Evolutionary conservation across 441 rosid species (phyloP).

Genomic region (Adansonia grandidieri): DNA sequence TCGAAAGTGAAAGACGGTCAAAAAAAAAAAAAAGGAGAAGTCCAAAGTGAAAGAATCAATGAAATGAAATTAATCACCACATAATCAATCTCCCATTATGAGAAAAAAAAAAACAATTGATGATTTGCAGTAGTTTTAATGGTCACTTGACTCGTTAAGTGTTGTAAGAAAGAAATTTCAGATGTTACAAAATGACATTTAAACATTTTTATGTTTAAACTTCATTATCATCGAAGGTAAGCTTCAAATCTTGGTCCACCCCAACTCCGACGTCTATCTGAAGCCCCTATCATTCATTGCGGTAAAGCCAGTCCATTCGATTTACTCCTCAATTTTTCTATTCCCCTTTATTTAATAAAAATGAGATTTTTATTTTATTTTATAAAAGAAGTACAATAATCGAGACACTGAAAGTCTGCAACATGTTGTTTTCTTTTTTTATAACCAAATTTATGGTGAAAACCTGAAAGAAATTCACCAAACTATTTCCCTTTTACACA

Average conservation of each 20-base stretch:
- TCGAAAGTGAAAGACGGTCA: neutral
- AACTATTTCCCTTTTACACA: constrained; percentile 19
- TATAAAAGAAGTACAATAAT: constrained; percentile 20
- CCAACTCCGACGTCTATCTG: neutral
- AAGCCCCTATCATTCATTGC: constrained; percentile 3
- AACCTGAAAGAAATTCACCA: constrained; percentile 36
- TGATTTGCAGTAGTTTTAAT: neutral
- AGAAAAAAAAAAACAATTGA: neutral
- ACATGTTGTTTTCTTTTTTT: neutral
- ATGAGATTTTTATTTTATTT: too few relatives aligned
- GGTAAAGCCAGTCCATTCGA: constrained; percentile 10
- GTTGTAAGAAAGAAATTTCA: neutral
- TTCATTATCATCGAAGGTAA: constrained; percentile 12
- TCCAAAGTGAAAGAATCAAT: too few relatives aligned
- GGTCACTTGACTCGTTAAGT: neutral
- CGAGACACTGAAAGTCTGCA: constrained; percentile 30
- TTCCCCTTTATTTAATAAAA: neutral
- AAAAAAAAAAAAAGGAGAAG: neutral
- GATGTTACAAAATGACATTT: neutral
- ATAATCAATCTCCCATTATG: neutral
- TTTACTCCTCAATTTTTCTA: neutral
- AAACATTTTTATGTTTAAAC: neutral
- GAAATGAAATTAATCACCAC: neutral
- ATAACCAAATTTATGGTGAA: constrained; percentile 29
- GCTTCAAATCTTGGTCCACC: constrained; percentile 16